phyloP scores from a whole-genome alignment of 768 basidiomycete species.

The Calvatia gigantea region DNA sequence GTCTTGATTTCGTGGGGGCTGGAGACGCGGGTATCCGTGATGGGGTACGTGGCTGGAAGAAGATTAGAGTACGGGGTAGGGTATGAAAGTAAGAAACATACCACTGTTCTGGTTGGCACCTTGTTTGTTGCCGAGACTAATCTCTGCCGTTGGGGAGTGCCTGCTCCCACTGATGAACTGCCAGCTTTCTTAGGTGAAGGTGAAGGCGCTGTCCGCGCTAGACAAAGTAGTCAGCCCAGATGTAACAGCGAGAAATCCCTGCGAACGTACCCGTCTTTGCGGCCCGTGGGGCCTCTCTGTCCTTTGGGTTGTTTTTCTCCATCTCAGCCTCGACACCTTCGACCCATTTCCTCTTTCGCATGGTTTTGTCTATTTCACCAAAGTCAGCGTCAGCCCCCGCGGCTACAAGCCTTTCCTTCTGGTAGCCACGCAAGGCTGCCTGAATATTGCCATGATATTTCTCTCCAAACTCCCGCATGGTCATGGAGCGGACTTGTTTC shows the following conservation, averaged over 20 bases:
- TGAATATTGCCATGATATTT: conserved; percentile 78
- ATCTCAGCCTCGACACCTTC: conserved; percentile 54
- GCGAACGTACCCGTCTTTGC: conserved; percentile 54
- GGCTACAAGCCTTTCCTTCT: conserved; percentile 57
- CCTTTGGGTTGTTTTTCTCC: conserved; percentile 28
- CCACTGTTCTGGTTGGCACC: conserved; percentile 33
- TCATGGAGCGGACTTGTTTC: conserved; percentile 66
- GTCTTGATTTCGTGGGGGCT: conserved; percentile 44
- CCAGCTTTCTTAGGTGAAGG: conserved; percentile 58
- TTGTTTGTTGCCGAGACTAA: conserved; percentile 35
- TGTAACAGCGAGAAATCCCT: background rate
- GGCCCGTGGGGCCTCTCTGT: conserved; percentile 39
- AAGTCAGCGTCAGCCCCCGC: conserved; percentile 45
- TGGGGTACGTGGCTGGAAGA: conserved; percentile 27
- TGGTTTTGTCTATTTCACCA: conserved; percentile 61
- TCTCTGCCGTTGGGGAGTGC: conserved; percentile 47
- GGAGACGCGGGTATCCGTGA: conserved; percentile 36
- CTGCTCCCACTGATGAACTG: conserved; percentile 48
- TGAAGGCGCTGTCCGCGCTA: conserved; percentile 35
- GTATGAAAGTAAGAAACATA: conserved; percentile 20
- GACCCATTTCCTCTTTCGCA: conserved; percentile 77
- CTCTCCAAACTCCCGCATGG: conserved; percentile 74
- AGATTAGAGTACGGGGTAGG: background rate
- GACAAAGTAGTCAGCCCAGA: background rate
- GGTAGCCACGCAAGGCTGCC: conserved; percentile 63